Conservation (phyloP, 306 rosid species). For the Betula pendula region DNA sequence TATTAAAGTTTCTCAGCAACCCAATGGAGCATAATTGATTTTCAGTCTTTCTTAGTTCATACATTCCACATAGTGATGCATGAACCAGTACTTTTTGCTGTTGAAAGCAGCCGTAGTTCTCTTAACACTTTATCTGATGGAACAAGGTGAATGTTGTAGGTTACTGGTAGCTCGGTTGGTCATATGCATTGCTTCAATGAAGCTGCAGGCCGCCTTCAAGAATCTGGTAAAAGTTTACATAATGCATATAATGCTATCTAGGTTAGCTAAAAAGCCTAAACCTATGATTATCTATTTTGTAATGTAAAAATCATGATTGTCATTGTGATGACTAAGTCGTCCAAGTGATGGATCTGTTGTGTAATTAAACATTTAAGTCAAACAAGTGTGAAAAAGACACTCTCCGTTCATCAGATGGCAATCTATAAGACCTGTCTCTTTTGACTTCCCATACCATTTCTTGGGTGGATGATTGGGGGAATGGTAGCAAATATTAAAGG, state of each 20-base stretch:
- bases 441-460: background rate
- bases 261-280: background rate
- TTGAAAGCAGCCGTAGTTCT: background rate
- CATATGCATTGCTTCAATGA: conserved; percentile 80
- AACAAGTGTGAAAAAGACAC: background rate
- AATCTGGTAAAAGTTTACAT: conserved; percentile 57
- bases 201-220: conserved; percentile 90
- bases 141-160: conserved; percentile 35
- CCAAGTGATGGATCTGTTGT: background rate
- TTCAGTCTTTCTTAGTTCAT: background rate
- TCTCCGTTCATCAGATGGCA: background rate
- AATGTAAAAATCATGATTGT: background rate
- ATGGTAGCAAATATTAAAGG: background rate
- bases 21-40: background rate
- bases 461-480: background rate
- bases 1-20: background rate
- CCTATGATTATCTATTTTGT: background rate
- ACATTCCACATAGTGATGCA: background rate
- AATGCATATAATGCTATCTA: background rate
- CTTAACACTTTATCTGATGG: background rate
- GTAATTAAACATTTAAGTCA: background rate
- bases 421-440: background rate
- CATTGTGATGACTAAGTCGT: background rate
- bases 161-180: conserved; percentile 66
- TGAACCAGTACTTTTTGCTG: too few relatives aligned